phyloP scores from a whole-genome alignment of 192 early-diverging fungal species.

The Umbelopsis sp. region DNA sequence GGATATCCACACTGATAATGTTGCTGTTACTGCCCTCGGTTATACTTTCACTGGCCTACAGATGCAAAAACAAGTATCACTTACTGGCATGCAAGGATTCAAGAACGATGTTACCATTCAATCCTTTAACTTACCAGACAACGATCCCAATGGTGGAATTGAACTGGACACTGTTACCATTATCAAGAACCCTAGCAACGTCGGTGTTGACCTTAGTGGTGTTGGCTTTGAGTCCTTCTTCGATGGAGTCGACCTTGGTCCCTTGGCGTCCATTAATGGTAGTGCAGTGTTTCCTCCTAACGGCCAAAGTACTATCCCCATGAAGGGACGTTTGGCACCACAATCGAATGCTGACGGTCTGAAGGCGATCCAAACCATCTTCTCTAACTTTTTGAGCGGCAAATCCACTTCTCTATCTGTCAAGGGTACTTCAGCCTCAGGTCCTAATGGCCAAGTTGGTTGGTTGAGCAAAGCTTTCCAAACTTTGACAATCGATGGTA shows the following conservation, averaged over 20 bases:
- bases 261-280: conserved; percentile 48
- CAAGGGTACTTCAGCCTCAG: conserved; percentile 28
- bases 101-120: conserved; percentile 42
- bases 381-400: conserved; percentile 53
- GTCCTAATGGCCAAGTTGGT: conserved; percentile 36
- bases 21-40: conserved; percentile 56
- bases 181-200: conserved; percentile 60
- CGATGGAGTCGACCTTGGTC: conserved; percentile 45
- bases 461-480: conserved; percentile 50
- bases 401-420: conserved; percentile 32
- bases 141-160: conserved; percentile 63
- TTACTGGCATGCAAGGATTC: conserved; percentile 52
- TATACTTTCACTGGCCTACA: conserved; percentile 48
- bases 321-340: conserved; percentile 55
- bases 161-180: conserved; percentile 60
- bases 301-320: conserved; percentile 38
- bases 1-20: conserved; percentile 44
- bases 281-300: conserved; percentile 28
- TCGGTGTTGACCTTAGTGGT: conserved; percentile 51
- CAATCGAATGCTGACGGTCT: conserved; percentile 49
- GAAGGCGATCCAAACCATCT: conserved; percentile 45
- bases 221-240: conserved; percentile 48
- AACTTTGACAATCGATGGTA: conserved; percentile 35
- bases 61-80: conserved; percentile 53
- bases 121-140: conserved; percentile 54